Evolutionary conservation across 2,329 filamentous ascomycete species (phyloP), one percentile per base, ranked within the genome.

Genomic region (Thielaviopsis euricoi): DNA sequence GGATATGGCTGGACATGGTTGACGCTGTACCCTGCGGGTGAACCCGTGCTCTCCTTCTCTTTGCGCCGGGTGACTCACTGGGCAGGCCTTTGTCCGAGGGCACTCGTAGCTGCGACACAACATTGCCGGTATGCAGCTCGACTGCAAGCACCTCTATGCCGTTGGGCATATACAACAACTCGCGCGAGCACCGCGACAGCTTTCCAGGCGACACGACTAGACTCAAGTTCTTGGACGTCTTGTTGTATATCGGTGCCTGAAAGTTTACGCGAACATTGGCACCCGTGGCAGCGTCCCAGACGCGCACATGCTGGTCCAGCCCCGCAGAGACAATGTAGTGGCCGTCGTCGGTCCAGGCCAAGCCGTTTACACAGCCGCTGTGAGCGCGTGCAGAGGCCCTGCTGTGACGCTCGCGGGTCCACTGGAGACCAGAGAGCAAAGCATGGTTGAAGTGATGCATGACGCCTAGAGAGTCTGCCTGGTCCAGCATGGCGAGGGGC

Each of bases 231-330:
- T 78, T 82, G 63, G 73, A 76, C 67, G 96, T 96, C 64, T 83
- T 85, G 48, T 77, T 0, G 90, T 87, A 0, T 89, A 48, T 21
- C 7, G 43, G 43, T 48, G n/a, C n/a, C n/a, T 48, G 89, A 66
- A 96, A 97, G 67, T 85, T 90, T 0, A 86, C 87, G 6, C 96
- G 79, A 0, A 87, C 94, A 68, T 97, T 96, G 19, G 85, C 85
- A 1, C 89, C 89, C 0, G 81, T 87, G 0, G 76, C 76, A 1
- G 86, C 81, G 66, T 95, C 80, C 91, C 91, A 97, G 1, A 96
- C 87, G 4, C 90, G 80, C 62, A 97, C 84, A 9, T 85, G 81
- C 53, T 87, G 78, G 67, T 97, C 93, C 59, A 94, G 86, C 0
- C 89, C 90, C 1, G 87, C 79, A 0, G 86, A 89, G 13, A 96